Percentiles rank a stretch among this genome's conserved stretches.
phyloP scores from a whole-genome alignment of 306 rosid genomes.

The Senna tora region DNA sequence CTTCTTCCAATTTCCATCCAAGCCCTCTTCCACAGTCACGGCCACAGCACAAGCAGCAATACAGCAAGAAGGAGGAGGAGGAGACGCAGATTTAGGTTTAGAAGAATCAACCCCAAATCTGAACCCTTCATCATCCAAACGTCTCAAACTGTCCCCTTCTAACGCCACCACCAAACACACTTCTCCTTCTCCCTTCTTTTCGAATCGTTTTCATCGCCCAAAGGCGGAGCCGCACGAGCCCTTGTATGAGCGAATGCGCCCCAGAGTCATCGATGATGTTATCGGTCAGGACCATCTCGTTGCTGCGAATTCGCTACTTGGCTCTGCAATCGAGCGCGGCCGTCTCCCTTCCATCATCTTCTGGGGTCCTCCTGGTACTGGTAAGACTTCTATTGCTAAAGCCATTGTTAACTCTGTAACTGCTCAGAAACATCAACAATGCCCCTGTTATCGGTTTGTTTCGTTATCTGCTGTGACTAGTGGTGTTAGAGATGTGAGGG shows the following conservation, averaged over 20 bases:
- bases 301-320: slow-evolving; percentile 59
- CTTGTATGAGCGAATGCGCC: slow-evolving; percentile 79
- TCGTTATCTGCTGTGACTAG: slow-evolving; percentile 70
- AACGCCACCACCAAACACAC: background rate
- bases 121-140: slow-evolving; percentile 39
- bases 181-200: slow-evolving; percentile 33
- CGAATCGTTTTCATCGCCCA: slow-evolving; percentile 16
- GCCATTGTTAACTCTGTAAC: slow-evolving; percentile 61
- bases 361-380: slow-evolving; percentile 95
- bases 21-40: slow-evolving; percentile 31
- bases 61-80: background rate
- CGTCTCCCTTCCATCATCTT: slow-evolving; percentile 72
- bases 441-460: slow-evolving; percentile 57
- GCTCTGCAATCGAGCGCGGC: slow-evolving; percentile 59
- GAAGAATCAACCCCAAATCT: slow-evolving; percentile 11
- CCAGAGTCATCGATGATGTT: slow-evolving; percentile 63
- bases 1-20: slow-evolving; percentile 61
- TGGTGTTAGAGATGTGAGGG: slow-evolving; percentile 78
- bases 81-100: slow-evolving; percentile 10
- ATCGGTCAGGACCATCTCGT: slow-evolving; percentile 84
- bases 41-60: background rate
- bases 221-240: slow-evolving; percentile 47
- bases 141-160: slow-evolving; percentile 36
- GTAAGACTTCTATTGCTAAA: slow-evolving; percentile 82
- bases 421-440: slow-evolving; percentile 16